These are phyloP conservation scores for Trichoderma hamatum DNA, from an alignment of 2,329 filamentous ascomycete species.

Conservation along the genomic window DNA sequence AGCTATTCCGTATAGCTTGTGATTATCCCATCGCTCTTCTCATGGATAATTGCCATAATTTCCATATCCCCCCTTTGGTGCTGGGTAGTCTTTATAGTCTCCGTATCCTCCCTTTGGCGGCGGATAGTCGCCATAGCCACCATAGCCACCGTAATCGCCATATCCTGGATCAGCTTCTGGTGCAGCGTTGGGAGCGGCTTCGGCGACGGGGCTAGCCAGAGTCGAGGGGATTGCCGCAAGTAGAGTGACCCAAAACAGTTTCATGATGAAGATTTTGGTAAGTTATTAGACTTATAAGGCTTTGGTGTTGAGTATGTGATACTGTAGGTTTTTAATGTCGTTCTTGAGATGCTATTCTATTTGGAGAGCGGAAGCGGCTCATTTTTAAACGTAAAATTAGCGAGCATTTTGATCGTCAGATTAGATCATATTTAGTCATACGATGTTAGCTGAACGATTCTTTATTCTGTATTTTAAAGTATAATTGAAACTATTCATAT, in stretches of 20 bases:
- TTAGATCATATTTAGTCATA: background rate
- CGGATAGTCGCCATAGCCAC: constrained; percentile 9
- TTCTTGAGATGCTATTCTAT: background rate
- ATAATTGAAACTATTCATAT: background rate
- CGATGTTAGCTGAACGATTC: background rate
- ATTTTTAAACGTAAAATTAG: background rate
- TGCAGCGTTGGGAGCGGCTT: constrained; percentile 30
- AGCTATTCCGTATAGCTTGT: background rate
- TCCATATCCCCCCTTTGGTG: background rate
- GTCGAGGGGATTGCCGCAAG: constrained; percentile 34
- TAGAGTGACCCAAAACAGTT: constrained; percentile 35
- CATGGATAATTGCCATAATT: background rate
- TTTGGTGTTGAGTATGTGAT: background rate
- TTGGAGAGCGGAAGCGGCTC: background rate
- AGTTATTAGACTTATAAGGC: background rate
- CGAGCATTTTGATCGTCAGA: too few species aligned
- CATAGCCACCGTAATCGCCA: constrained; percentile 24
- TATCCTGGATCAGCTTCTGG: constrained; percentile 17
- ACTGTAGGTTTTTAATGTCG: background rate
- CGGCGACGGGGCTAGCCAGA: constrained; percentile 35
- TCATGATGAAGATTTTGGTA: constrained; percentile 35
- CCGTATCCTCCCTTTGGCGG: constrained; percentile 16
- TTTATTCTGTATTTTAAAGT: background rate
- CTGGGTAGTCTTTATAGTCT: constrained; percentile 12
- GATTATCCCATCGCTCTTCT: background rate